Percentiles rank a stretch among this genome's conserved stretches.
Conservation (phyloP, 208 protist genomes). For the Angomonas desouzai region DNA sequence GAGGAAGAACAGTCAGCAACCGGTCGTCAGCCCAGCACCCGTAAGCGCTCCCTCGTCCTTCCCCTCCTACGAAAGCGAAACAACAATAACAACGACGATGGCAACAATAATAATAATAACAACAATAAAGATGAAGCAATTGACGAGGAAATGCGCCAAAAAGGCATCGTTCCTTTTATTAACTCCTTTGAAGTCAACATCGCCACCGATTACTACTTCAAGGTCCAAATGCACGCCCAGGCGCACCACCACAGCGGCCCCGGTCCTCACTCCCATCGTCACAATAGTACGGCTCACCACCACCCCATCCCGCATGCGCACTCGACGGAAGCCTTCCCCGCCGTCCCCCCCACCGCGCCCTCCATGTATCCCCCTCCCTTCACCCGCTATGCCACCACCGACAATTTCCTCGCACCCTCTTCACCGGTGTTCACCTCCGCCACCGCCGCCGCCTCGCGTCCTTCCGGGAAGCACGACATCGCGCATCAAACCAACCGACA, state of each 20-base stretch:
- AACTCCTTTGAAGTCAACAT: slow-evolving; percentile 51
- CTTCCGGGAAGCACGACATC: too few relatives aligned
- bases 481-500: too few relatives aligned
- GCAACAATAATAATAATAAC: not conserved
- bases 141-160: not conserved
- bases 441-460: too few relatives aligned
- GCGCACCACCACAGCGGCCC: too few relatives aligned
- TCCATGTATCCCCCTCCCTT: too few relatives aligned
- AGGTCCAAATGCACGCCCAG: slow-evolving; percentile 20
- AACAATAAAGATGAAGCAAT: not conserved
- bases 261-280: too few relatives aligned
- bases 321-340: too few relatives aligned
- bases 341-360: too few relatives aligned
- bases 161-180: slow-evolving; percentile 6
- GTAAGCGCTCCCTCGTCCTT: slow-evolving; percentile 1
- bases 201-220: slow-evolving; percentile 66
- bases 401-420: not conserved
- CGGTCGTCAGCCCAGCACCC: not conserved
- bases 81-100: slow-evolving; percentile 2
- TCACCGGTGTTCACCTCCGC: too few relatives aligned
- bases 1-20: not conserved
- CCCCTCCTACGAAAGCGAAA: slow-evolving; percentile 5
- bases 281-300: not conserved
- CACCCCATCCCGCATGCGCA: not conserved
- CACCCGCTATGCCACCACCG: not conserved